A percentile compares a stretch with the other conserved stretches of the same genome.
These are phyloP conservation scores for Thalassiosira mediterranea DNA, from an alignment of 352 stramenopile genomes.

Conservation along the genomic window DNA sequence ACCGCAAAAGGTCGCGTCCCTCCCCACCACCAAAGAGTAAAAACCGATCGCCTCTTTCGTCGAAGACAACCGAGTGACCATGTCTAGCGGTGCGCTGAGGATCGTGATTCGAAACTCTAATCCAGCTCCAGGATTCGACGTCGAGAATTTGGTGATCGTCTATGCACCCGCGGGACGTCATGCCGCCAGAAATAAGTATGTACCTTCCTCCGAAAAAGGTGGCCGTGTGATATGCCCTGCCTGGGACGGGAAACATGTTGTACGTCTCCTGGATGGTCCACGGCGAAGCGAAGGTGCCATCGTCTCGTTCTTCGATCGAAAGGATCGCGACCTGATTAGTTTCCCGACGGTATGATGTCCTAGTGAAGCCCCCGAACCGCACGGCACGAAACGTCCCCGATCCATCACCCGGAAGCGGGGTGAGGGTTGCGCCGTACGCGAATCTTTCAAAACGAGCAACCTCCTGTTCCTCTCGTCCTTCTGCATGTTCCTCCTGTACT, in stretches of 20 bases:
- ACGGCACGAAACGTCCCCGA: conserved; percentile 31
- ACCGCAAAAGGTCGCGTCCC: conserved; percentile 49
- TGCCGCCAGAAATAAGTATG: conserved; percentile 54
- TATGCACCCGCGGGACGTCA: conserved; percentile 39
- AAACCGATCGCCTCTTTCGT: conserved; percentile 42
- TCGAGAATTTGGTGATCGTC: conserved; percentile 49
- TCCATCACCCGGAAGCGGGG: conserved; percentile 11
- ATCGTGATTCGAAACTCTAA: conserved; percentile 6
- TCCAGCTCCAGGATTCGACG: conserved; percentile 51
- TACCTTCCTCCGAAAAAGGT: conserved; percentile 56
- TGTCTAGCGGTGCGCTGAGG: conserved; percentile 37
- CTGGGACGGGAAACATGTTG: conserved; percentile 11
- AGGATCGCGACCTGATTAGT: conserved; percentile 38
- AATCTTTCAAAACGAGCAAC: too few species aligned
- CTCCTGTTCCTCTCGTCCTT: too few species aligned
- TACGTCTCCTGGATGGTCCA: conserved; percentile 7
- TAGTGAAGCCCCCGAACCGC: conserved; percentile 55
- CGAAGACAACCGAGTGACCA: conserved; percentile 58
- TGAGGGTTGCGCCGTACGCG: conserved; percentile 56
- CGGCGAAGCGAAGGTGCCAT: too few species aligned
- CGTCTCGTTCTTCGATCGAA: conserved; percentile 4
- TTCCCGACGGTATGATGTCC: conserved; percentile 51
- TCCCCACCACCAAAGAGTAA: conserved; percentile 60
- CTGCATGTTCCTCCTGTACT: too few species aligned
- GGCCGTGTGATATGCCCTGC: conserved; percentile 57